phyloP scores from a whole-genome alignment of 2,329 filamentous ascomycete genomes.

The Penicillium sp. region DNA sequence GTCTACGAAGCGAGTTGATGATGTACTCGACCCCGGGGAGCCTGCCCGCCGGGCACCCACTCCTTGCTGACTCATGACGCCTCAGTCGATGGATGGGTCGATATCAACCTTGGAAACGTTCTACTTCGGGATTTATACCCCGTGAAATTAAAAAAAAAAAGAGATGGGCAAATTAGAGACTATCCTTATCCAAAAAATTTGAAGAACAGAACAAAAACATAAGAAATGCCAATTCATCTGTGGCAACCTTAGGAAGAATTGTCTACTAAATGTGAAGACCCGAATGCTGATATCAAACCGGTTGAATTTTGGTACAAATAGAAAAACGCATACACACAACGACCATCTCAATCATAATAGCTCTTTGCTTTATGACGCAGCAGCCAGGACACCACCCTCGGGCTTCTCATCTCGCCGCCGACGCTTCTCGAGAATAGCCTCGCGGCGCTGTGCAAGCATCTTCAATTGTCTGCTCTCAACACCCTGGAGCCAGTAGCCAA shows the following conservation, averaged over 20 bases:
- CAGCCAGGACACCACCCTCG: constrained; percentile 37
- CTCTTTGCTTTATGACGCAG: constrained; percentile 33
- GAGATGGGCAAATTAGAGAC: not conserved
- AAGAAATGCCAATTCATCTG: constrained; percentile 1
- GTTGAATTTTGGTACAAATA: constrained; percentile 36
- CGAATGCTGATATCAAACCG: constrained; percentile 28
- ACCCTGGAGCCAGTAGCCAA: constrained; percentile 95
- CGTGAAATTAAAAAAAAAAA: not conserved
- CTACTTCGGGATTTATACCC: constrained; percentile 6
- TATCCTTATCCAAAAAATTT: not conserved
- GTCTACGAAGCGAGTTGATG: constrained; percentile 18
- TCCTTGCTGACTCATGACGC: constrained; percentile 20
- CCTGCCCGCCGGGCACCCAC: constrained; percentile 15
- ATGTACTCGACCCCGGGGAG: constrained; percentile 25
- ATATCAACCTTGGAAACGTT: constrained; percentile 7
- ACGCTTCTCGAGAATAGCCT: constrained; percentile 82
- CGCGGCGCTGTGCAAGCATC: constrained; percentile 74
- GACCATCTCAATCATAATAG: constrained; percentile 14
- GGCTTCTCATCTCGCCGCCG: constrained; percentile 63
- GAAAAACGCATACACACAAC: constrained; percentile 21
- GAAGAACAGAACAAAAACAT: not conserved
- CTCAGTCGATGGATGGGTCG: constrained; percentile 6
- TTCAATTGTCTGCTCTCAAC: constrained; percentile 80
- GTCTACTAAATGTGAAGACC: constrained; percentile 3
- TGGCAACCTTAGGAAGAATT: not conserved